Percentiles rank a stretch among this genome's conserved stretches.
These are phyloP conservation scores for Fusarium bulbicola DNA, from an alignment of 2,329 filamentous ascomycete species.

Conservation along the genomic window DNA sequence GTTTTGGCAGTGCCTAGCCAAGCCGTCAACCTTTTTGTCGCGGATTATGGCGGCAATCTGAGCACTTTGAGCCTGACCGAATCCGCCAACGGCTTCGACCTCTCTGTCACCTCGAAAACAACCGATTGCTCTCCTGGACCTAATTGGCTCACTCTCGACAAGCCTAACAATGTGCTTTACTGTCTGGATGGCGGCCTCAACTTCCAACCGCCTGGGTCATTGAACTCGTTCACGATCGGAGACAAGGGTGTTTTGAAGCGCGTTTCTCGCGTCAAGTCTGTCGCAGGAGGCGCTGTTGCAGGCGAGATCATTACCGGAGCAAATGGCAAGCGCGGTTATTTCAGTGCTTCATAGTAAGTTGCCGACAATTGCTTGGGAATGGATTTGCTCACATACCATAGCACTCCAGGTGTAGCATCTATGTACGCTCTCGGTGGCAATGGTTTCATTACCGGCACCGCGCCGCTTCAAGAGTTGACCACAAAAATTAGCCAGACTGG, in stretches of 20 bases:
- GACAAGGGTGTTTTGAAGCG: conserved; percentile 12
- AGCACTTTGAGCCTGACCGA: conserved; percentile 28
- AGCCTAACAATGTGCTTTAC: conserved; percentile 28
- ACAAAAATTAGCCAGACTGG: conserved; percentile 32
- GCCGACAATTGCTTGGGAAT: fast-evolving
- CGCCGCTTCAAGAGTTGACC: conserved; percentile 27
- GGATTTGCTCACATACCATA: not conserved
- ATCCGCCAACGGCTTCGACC: not conserved
- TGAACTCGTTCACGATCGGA: conserved; percentile 36
- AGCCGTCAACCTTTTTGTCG: conserved; percentile 35
- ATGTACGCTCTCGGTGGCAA: conserved; percentile 24
- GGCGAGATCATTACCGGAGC: conserved; percentile 27
- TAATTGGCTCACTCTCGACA: conserved; percentile 33
- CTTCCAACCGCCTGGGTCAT: conserved; percentile 15
- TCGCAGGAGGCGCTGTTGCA: conserved; percentile 27
- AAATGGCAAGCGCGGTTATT: conserved; percentile 26
- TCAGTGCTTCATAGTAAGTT: conserved; percentile 38
- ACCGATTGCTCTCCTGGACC: conserved; percentile 29
- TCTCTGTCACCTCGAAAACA: conserved; percentile 15
- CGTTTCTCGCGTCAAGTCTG: conserved; percentile 21
- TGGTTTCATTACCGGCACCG: conserved; percentile 25
- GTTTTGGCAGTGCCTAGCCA: not conserved
- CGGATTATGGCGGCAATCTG: conserved; percentile 34
- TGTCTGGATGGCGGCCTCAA: conserved; percentile 31
- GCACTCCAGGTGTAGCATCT: conserved; percentile 24